phyloP scores from a whole-genome alignment of 78 protist species.

The Speleostelium caveatum region DNA sequence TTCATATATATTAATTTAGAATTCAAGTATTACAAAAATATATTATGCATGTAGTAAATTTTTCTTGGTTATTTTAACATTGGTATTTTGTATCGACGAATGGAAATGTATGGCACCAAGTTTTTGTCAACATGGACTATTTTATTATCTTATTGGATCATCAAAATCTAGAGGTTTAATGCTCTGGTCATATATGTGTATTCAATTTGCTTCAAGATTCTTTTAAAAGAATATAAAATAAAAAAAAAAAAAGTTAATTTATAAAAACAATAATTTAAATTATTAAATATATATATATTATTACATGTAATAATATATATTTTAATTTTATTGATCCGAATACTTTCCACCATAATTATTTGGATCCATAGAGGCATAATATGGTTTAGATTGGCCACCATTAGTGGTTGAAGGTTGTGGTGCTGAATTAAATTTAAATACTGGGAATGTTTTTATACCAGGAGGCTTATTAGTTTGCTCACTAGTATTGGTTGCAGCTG shows the following conservation, averaged over 20 bases:
- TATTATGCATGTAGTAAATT: slow-evolving; percentile 2
- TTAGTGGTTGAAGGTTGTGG: not conserved
- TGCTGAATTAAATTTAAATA: slow-evolving; percentile 56
- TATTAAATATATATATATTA: not conserved
- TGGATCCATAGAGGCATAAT: slow-evolving; percentile 70
- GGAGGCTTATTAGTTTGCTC: not conserved
- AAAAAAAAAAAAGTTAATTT: not conserved
- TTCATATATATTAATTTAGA: slow-evolving; percentile 25
- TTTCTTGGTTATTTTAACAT: not conserved
- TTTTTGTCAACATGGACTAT: slow-evolving; percentile 37
- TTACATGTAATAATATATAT: not conserved
- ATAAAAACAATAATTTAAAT: not conserved
- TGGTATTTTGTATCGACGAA: slow-evolving; percentile 35
- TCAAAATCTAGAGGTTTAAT: slow-evolving; percentile 59
- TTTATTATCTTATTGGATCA: slow-evolving; percentile 2
- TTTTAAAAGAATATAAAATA: not conserved
- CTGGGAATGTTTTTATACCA: slow-evolving; percentile 48
- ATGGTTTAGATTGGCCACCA: not conserved
- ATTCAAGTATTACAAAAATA: not conserved
- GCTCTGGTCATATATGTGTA: slow-evolving; percentile 57
- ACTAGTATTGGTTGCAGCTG: not conserved
- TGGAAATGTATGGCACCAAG: slow-evolving; percentile 39
- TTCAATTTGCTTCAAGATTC: slow-evolving; percentile 19
- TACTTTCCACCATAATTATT: slow-evolving; percentile 67
- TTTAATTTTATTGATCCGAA: not conserved